phyloP scores from a whole-genome alignment of 371 early-diverging fungal species.

The Mortierella sp. region DNA sequence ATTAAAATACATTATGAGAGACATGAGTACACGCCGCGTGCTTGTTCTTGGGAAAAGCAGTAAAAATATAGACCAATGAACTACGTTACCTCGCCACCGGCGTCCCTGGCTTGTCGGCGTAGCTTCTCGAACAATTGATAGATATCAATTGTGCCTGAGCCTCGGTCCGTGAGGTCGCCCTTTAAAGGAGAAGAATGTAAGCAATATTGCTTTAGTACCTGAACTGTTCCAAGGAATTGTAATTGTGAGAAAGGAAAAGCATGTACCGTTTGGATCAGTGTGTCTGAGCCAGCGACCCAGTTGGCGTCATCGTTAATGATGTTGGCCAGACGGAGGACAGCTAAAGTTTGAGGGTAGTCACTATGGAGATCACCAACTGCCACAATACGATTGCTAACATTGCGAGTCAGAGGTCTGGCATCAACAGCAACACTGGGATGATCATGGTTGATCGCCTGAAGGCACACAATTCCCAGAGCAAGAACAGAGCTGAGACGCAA shows the following conservation, averaged over 20 bases:
- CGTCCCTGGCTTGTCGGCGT: constrained; percentile 66
- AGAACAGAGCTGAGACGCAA: constrained; percentile 7
- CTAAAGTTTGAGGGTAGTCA: constrained; percentile 68
- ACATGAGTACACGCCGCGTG: neutral
- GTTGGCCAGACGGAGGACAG: constrained; percentile 72
- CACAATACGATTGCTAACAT: constrained; percentile 66
- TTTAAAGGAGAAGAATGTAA: constrained; percentile 22
- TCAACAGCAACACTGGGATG: neutral
- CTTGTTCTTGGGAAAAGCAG: neutral
- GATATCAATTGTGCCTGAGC: constrained; percentile 76
- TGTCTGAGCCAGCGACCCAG: constrained; percentile 73
- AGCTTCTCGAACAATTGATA: constrained; percentile 73
- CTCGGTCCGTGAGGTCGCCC: constrained; percentile 85
- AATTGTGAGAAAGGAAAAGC: neutral
- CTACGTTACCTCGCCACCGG: constrained; percentile 64
- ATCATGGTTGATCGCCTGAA: constrained; percentile 12
- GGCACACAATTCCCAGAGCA: constrained; percentile 12
- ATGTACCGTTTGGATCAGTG: constrained; percentile 69
- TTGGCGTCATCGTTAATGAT: constrained; percentile 68
- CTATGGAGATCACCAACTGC: constrained; percentile 88
- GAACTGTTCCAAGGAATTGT: too few species aligned
- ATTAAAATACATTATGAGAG: neutral
- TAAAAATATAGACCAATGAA: neutral
- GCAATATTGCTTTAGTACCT: neutral
- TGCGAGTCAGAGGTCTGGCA: neutral